phyloP scores from a whole-genome alignment of 345 rosid genomes.

The Gossypium ekmanianum region DNA sequence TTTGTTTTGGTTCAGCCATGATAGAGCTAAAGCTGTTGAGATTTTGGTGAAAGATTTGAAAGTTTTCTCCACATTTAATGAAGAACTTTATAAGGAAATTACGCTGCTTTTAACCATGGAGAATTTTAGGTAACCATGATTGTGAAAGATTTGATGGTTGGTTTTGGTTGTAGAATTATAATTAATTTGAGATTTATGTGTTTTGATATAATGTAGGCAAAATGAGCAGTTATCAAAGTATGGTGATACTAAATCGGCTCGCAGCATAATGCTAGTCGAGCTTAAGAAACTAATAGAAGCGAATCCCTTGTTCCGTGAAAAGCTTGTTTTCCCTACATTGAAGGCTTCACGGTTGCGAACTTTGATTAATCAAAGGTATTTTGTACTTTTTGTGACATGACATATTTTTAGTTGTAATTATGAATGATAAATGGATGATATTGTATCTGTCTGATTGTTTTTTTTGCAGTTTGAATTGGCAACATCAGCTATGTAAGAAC shows the following conservation, averaged over 20 bases:
- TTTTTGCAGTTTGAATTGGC: conserved; percentile 64
- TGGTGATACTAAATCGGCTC: conserved; percentile 36
- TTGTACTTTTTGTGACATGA: background rate
- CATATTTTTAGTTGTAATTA: background rate
- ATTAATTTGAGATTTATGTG: background rate
- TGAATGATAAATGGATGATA: background rate
- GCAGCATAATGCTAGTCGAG: conserved; percentile 31
- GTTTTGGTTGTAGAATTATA: background rate
- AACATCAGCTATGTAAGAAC: conserved; percentile 69
- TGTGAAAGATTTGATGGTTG: background rate
- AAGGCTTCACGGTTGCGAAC: conserved; percentile 31
- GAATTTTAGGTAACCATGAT: conserved; percentile 62
- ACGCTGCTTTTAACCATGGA: conserved; percentile 80
- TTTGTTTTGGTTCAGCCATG: conserved; percentile 44
- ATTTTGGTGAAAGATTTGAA: conserved; percentile 80
- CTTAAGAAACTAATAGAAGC: conserved; percentile 34
- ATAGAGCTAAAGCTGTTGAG: conserved; percentile 85
- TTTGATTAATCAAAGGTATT: conserved; percentile 35
- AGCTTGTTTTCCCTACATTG: conserved; percentile 31
- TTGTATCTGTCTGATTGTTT: background rate
- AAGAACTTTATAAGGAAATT: conserved; percentile 83
- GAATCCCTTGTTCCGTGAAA: conserved; percentile 32
- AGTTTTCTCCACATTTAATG: conserved; percentile 78
- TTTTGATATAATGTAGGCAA: conserved; percentile 19
- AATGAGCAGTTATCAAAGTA: conserved; percentile 34